Conservation (phyloP, 768 basidiomycete genomes). For the Leccinum rimulosum region DNA sequence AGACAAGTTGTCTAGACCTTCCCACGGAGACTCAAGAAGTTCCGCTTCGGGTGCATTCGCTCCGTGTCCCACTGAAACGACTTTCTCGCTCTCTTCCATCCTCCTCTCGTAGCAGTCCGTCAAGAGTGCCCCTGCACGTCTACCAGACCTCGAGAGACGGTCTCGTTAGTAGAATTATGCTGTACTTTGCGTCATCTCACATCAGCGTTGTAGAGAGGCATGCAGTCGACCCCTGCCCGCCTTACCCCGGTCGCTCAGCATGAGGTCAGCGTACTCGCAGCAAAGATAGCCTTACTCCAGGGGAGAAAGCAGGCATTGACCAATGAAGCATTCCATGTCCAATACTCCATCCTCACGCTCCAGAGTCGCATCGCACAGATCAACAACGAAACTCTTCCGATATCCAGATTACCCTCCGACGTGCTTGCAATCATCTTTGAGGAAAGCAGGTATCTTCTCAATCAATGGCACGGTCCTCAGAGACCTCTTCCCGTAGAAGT, state of each 20-base stretch:
- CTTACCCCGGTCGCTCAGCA: constrained; percentile 26
- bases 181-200: constrained; percentile 19
- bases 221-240: constrained; percentile 12
- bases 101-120: not conserved
- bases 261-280: constrained; percentile 25
- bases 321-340: constrained; percentile 25
- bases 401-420: constrained; percentile 31
- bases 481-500: constrained; percentile 33
- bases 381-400: constrained; percentile 29
- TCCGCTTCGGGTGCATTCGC: constrained; percentile 13
- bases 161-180: constrained; percentile 23
- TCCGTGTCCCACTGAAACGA: not conserved
- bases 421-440: constrained; percentile 35
- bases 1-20: not conserved
- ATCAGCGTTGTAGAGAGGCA: constrained; percentile 16
- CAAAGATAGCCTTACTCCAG: constrained; percentile 22
- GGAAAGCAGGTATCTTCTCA: constrained; percentile 29
- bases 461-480: constrained; percentile 25
- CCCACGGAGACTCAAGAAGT: constrained; percentile 4
- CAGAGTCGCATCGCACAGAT: constrained; percentile 34
- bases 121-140: not conserved
- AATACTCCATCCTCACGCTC: constrained; percentile 27
- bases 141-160: constrained; percentile 20
- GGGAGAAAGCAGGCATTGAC: constrained; percentile 20
- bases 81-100: not conserved